Evolutionary conservation across 2,329 filamentous ascomycete genomes (phyloP).

Genomic region (Furcasterigmium sp.): DNA sequence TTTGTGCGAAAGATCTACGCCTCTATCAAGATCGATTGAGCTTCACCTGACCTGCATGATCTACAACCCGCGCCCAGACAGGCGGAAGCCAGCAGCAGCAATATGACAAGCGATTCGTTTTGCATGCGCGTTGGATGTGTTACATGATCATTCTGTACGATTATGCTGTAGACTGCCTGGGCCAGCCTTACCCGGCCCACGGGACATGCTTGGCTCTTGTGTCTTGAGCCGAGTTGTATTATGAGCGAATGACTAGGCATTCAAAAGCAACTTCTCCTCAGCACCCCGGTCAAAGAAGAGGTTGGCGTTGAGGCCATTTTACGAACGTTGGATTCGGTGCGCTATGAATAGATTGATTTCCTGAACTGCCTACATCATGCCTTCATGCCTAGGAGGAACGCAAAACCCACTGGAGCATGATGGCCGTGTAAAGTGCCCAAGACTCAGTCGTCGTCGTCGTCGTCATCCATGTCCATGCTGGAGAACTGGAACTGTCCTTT

Average conservation of each 20-base stretch:
- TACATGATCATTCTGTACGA: slow-evolving; percentile 11
- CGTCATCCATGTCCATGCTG: slow-evolving; percentile 47
- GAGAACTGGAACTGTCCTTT: slow-evolving; percentile 54
- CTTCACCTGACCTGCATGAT: neutral
- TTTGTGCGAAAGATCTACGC: slow-evolving; percentile 92
- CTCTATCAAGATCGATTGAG: slow-evolving; percentile 95
- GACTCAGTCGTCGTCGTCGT: slow-evolving; percentile 27
- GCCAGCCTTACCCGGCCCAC: too few relatives aligned
- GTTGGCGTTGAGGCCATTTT: too few relatives aligned
- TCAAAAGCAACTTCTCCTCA: neutral
- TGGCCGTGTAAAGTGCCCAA: too few relatives aligned
- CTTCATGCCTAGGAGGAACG: too few relatives aligned
- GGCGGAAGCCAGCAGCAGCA: neutral
- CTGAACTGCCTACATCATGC: too few relatives aligned
- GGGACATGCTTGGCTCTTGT: too few relatives aligned
- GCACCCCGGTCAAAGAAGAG: too few relatives aligned
- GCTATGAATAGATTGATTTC: too few relatives aligned
- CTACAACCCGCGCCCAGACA: neutral
- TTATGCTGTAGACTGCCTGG: slow-evolving; percentile 2
- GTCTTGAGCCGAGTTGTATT: too few relatives aligned
- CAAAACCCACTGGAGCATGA: too few relatives aligned
- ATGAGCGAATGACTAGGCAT: neutral
- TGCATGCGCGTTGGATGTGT: neutral
- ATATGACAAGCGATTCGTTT: neutral
- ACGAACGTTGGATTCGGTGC: too few relatives aligned